phyloP scores from a whole-genome alignment of 2,329 filamentous ascomycete genomes.

The Colletotrichum sp. region DNA sequence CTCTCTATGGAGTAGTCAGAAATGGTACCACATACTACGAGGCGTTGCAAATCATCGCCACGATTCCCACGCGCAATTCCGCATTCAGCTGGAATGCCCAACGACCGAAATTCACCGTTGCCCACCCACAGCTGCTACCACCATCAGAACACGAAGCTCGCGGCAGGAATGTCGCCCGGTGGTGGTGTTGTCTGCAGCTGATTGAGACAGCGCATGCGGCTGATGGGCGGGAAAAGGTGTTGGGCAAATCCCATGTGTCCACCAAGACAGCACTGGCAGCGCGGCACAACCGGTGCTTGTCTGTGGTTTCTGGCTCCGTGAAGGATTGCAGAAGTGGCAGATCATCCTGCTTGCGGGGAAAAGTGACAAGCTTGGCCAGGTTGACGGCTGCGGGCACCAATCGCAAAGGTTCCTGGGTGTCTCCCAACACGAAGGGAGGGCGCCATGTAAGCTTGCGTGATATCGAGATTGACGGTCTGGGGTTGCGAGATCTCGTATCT shows the following conservation, averaged over 20 bases:
- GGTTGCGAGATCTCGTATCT: neutral
- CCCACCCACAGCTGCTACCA: neutral
- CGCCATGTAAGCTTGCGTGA: neutral
- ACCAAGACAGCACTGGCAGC: neutral
- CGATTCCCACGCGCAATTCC: neutral
- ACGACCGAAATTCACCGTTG: neutral
- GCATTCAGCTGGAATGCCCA: constrained; percentile 7
- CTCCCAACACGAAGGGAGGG: neutral
- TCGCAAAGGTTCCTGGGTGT: neutral
- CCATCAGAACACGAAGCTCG: neutral
- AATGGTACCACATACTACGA: neutral
- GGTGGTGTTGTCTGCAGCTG: neutral
- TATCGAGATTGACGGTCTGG: neutral
- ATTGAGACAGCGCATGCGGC: constrained; percentile 1
- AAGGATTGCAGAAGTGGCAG: neutral
- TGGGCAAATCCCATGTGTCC: neutral
- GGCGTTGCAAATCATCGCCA: neutral
- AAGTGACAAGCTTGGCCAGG: neutral
- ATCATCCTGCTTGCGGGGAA: neutral
- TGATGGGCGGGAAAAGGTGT: neutral
- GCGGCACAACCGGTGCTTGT: neutral
- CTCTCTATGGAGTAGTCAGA: neutral
- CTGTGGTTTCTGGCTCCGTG: neutral
- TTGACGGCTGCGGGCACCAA: constrained; percentile 9
- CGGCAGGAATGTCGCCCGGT: neutral